Conservation (phyloP, 2,329 filamentous ascomycete genomes). For the Purpureocillium lavendulum region DNA sequence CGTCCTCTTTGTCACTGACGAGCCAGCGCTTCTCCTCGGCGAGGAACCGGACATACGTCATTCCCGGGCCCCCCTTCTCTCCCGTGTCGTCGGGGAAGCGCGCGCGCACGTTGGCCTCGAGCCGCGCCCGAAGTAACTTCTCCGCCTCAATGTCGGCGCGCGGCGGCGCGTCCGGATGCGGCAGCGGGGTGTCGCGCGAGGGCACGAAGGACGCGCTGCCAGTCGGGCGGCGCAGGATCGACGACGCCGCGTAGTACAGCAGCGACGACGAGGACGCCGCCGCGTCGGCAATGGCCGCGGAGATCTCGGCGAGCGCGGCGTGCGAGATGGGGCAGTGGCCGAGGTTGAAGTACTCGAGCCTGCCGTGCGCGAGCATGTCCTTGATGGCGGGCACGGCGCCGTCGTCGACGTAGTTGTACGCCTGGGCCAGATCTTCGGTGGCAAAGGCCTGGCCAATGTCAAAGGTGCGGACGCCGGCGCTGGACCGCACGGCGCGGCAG, state of each 20-base stretch:
- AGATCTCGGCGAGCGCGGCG: background rate
- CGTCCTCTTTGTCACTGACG: slow-evolving; percentile 26
- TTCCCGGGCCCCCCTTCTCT: no score
- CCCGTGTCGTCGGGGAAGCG: slow-evolving; percentile 20
- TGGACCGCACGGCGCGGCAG: slow-evolving; percentile 24
- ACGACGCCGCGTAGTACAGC: slow-evolving; percentile 26
- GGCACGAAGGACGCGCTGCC: slow-evolving; percentile 18
- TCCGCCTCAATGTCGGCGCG: slow-evolving; percentile 16
- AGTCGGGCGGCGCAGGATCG: slow-evolving; percentile 23
- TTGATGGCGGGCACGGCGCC: slow-evolving; percentile 21
- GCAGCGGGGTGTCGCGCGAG: slow-evolving; percentile 15
- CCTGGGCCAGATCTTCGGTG: slow-evolving; percentile 34
- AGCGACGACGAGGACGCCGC: slow-evolving; percentile 21
- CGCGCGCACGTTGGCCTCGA: slow-evolving; percentile 20
- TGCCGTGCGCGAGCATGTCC: slow-evolving; percentile 21
- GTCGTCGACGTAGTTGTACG: slow-evolving; percentile 39
- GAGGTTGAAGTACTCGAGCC: slow-evolving; percentile 33
- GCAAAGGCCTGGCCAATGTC: slow-evolving; percentile 37
- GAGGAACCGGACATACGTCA: slow-evolving; percentile 19
- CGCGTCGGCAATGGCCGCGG: no score
- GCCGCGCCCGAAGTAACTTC: slow-evolving; percentile 19
- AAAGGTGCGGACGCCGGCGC: slow-evolving; percentile 26
- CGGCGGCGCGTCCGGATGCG: slow-evolving; percentile 14
- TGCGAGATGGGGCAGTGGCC: slow-evolving; percentile 26
- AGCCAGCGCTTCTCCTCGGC: slow-evolving; percentile 30